Evolutionary conservation across 257 asterid genomes (phyloP), one percentile per base, ranked within the genome.

Genomic region (Scutellaria baicalensis): DNA sequence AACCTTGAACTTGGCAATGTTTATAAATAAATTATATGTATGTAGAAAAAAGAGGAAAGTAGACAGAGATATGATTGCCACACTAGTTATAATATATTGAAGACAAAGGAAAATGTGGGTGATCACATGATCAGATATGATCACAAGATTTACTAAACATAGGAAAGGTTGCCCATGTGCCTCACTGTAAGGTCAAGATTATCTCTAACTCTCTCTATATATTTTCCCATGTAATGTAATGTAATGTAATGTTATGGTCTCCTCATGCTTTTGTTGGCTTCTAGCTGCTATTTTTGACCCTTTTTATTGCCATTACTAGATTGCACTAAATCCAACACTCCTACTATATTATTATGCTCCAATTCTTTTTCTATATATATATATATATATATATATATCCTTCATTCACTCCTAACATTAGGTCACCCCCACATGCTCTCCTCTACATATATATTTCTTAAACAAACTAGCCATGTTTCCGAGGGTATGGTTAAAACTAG

Each of bases 101-200:
- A 56, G 10, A 80, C 82, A 83, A 82, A 23, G 20, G 6, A 64
- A 64, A 42, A 69, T 82, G 77, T 74, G 79, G 78, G 64, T 38
- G 57, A 68, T 80, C 81, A 78, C 83, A 70, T 27, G 33, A 27
- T 83, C 68, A 43, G 51, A 58, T 38, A 69, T n/a, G 23, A 11
- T 55, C 40, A 27, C 14, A 60, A 44, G 73, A 70, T 62, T 62
- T 80, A 67, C 82, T 82, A 72, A 76, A 84, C 86, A 80, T 78
- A 80, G 86, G 75, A 80, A 55, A 70, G 74, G 68, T 47, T 38
- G 72, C 77, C 86, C 86, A 84, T 80, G 84, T 80, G 85, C 80
- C 63, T 45, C 51, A 14, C 49, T 40, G 21, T 35, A 66, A 72
- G 78, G 74, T 66, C 70, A 75, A 64, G 78, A 71, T 4, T 21